Base-by-base conservation (phyloP, 345 rosid species). In the Erysimum cheiranthoides region DNA sequence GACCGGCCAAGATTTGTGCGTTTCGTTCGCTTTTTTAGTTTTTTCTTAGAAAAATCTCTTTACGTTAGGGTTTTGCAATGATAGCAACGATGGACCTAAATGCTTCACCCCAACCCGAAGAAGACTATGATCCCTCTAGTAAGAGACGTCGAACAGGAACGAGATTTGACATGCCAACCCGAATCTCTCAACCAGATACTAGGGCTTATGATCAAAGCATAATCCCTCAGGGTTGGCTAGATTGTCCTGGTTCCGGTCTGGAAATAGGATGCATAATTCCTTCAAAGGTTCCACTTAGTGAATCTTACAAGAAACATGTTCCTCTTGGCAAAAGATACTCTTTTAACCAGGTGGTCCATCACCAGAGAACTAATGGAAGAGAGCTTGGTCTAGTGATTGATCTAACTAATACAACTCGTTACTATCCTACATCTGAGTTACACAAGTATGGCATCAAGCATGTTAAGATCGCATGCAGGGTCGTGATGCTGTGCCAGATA, bases 391-490 rank as follows among this genome's bases (percentile, higher is more conserved):
- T 71, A 0, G 75, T 71, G 47, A 60, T 45, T 63, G 97, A 93
- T 86, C 82, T 93, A 77, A 93, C 98, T 34, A 93, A 93, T 81
- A 91, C 98, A 34, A 68, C 82, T 42, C 93, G 94, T 59, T 93
- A 93, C 83, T 91, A 93, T 80, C 76, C 80, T 62, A 70, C 81
- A 16, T 0, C 59, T 32, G 97, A 91, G 67, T 75, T 93, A 81
- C 83, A 78, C 79, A 85, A 38, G 5, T 2, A 64, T 0, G 88
- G 89, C 32, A 88, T 93, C 59, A 82, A 86, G 81, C 76, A 93
- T 70, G 85, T 91, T 43, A 93, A 93, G 98, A 91, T 91, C 79
- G 83, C 70, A 74, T 93, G 97, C 83, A 86, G 56, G 98, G 98
- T 45, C 89, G 94, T 66, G 93, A 84, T 83, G 77, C 92, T 80